These are phyloP conservation scores for Anthoceros angustus DNA, from an alignment of 225 moss, liverwort and hornwort species.

Conservation along the genomic window DNA sequence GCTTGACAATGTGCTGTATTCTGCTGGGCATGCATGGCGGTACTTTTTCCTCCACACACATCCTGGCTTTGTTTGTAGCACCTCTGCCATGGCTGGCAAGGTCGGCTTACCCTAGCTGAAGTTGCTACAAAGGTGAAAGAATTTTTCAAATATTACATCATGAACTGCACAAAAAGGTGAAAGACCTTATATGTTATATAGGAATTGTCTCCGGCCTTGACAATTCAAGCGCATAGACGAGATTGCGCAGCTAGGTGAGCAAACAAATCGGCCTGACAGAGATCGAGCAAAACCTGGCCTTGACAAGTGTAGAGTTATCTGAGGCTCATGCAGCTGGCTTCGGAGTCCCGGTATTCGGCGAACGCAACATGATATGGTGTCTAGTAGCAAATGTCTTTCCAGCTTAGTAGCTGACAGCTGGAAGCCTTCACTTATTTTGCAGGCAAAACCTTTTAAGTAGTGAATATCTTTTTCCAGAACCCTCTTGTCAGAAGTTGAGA, in stretches of 20 bases:
- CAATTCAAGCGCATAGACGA: no score
- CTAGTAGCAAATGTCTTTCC: neutral
- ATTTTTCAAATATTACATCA: slow-evolving; percentile 71
- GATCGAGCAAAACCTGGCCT: neutral
- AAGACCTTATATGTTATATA: neutral
- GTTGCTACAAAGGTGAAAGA: slow-evolving; percentile 87
- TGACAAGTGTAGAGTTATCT: neutral
- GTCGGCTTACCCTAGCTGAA: slow-evolving; percentile 53
- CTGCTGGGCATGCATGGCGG: neutral
- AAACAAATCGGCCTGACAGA: slow-evolving; percentile 1
- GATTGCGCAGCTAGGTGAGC: no score
- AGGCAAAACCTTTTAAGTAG: no score
- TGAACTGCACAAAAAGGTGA: slow-evolving; percentile 79
- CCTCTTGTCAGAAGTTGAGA: no score
- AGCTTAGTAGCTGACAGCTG: neutral
- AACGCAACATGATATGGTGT: neutral
- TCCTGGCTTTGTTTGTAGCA: slow-evolving; percentile 20
- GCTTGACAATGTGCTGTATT: neutral
- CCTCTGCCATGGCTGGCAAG: slow-evolving; percentile 65
- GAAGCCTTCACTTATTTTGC: neutral
- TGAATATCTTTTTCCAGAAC: no score
- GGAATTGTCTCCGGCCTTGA: slow-evolving; percentile 95
- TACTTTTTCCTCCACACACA: neutral
- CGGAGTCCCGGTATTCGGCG: neutral
- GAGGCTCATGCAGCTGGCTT: neutral